phyloP scores from a whole-genome alignment of 768 basidiomycete genomes.

The Hygrophorus pudorinus region DNA sequence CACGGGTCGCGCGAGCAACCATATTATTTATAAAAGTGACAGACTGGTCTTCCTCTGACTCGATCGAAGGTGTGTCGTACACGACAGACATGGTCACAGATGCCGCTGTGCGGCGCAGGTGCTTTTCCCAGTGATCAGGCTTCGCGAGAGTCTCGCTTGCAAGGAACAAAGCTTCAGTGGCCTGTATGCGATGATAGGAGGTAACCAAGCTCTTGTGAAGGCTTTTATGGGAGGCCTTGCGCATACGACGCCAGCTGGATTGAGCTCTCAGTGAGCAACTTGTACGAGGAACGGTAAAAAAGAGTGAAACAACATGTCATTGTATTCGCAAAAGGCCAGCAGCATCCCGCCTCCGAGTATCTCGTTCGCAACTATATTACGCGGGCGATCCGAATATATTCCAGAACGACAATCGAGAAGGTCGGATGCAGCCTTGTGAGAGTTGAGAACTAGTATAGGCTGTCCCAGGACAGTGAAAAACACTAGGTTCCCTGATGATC shows the following conservation, averaged over 20 bases:
- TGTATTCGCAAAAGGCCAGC: background rate
- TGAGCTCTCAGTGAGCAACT: too few species aligned
- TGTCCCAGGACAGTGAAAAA: constrained; percentile 35
- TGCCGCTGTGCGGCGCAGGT: constrained; percentile 14
- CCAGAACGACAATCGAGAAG: constrained; percentile 30
- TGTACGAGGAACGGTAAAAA: too few species aligned
- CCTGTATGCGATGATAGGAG: too few species aligned
- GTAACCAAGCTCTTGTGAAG: too few species aligned
- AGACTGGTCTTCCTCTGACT: too few species aligned
- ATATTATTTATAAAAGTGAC: too few species aligned
- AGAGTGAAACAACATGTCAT: too few species aligned
- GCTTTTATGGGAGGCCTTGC: too few species aligned
- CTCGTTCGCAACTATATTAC: constrained; percentile 1
- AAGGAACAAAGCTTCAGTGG: background rate
- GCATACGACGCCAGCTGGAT: too few species aligned
- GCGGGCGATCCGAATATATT: constrained; percentile 46
- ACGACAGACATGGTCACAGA: constrained; percentile 9
- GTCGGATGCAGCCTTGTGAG: constrained; percentile 23
- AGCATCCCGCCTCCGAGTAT: background rate
- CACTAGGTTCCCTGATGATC: too few species aligned
- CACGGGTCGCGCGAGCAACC: too few species aligned
- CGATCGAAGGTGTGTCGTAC: constrained; percentile 4
- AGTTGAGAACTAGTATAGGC: constrained; percentile 29
- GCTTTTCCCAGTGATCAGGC: constrained; percentile 17
- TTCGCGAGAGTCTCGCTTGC: constrained; percentile 5